A percentile compares a stretch with the other conserved stretches of the same genome.
Evolutionary conservation across 805 yeast species (phyloP).

Genomic region (Peterozyma toletana): DNA sequence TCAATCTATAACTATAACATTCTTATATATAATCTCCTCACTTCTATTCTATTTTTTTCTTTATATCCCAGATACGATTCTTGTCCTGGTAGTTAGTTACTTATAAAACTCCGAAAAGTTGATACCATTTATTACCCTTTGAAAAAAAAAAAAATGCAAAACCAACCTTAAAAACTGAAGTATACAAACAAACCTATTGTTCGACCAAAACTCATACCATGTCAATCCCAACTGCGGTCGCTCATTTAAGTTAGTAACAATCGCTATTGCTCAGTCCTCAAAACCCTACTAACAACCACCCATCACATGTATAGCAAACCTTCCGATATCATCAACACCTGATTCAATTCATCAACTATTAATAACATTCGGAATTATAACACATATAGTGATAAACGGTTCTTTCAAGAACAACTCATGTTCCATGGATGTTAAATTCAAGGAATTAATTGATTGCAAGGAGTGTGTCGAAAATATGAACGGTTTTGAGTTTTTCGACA

Average conservation of each 20-base stretch:
- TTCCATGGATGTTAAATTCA: no score
- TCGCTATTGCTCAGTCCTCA: not conserved
- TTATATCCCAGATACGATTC: no score
- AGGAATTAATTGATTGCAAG: no score
- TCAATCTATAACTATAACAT: not conserved
- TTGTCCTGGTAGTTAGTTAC: not conserved
- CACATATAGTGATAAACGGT: no score
- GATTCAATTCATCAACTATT: not conserved
- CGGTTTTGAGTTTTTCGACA: not conserved
- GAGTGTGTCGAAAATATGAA: constrained; percentile 3
- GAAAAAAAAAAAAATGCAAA: constrained; percentile 1
- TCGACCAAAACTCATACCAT: not conserved
- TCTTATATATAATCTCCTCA: not conserved
- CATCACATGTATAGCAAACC: constrained; percentile 1
- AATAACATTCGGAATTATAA: constrained; percentile 4
- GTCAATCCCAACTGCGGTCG: not conserved
- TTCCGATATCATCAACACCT: not conserved
- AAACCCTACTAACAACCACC: no score
- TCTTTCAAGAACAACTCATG: no score
- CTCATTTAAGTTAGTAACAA: not conserved
- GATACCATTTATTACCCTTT: not conserved
- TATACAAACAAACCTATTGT: not conserved
- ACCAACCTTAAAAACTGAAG: not conserved
- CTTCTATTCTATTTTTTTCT: no score
- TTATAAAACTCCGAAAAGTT: not conserved